Base-by-base conservation (phyloP, 2,329 filamentous ascomycete genomes). In the Calonectria pseudoturangicola region DNA sequence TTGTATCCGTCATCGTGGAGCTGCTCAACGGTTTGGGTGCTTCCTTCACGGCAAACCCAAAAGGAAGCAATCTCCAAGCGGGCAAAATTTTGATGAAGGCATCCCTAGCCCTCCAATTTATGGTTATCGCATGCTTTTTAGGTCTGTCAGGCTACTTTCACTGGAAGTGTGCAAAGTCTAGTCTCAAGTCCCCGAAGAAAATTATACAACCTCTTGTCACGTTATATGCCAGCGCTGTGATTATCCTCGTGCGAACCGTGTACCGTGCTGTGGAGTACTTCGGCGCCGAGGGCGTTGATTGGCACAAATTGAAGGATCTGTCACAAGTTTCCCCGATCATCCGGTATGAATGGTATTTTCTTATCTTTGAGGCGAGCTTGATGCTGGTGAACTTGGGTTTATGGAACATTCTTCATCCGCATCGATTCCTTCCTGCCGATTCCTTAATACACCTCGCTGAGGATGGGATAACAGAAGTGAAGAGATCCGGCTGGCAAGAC, bases 291-390 rank as follows among this genome's bases (percentile, higher is more conserved):
- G 47, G 63, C 9, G 54, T 66, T 13, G 68, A 77, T 25, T 65
- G 77, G 18, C 51, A 66, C 54, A 36, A 74, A 15, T 10, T 73
- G 13, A 72, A 75, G 3, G 16, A 63, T 0, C 39, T 77, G 3
- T 79, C 51, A 80, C 82, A 58, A 73, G 83, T 62, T 80, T 79
- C 12, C 76, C 85, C 87, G 0, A 81, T 89, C 18, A 67, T 90
- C 10, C 84, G 87, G 13, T 88, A 90, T 73, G 89, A 91, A 79
- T 88, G 85, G 84, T 90, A 86, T 78, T 91, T 91, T 74, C 90
- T 87, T 77, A 83, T 90, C 47, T 90, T 91, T 71, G 89, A 91
- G 81, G 86, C 85, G 0, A 76, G 77, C 0, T 79, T 89, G 30
- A 91, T 91, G 89, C 76, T 90, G 1, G 45, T 78, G 47, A 90